A percentile compares a stretch with the other conserved stretches of the same genome.
phyloP scores from a whole-genome alignment of 2,329 filamentous ascomycete species.

The Emergomyces africanus region DNA sequence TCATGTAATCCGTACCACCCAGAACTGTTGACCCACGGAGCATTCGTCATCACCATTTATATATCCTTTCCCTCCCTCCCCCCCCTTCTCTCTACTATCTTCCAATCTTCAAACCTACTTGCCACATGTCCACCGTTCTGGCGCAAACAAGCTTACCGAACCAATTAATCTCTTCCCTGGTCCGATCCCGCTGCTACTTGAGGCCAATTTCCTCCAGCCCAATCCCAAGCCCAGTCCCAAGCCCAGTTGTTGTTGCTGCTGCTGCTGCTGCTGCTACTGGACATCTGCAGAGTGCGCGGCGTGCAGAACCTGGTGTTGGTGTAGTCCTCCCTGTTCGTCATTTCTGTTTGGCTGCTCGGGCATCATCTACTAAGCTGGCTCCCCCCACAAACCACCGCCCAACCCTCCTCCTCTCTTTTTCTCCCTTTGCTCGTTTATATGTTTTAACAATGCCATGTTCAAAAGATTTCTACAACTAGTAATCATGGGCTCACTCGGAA shows the following conservation, averaged over 20 bases:
- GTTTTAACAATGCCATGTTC: conserved; percentile 27
- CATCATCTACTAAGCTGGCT: conserved; percentile 23
- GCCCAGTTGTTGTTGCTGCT: background rate
- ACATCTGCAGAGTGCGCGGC: background rate
- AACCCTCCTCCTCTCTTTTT: conserved; percentile 11
- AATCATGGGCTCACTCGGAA: conserved; percentile 40
- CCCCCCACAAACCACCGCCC: conserved; percentile 25
- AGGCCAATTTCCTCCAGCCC: background rate
- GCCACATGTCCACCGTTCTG: background rate
- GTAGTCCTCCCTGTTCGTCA: conserved; percentile 7
- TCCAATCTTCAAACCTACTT: background rate
- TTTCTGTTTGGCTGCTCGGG: conserved; percentile 2
- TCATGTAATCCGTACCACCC: too few relatives aligned
- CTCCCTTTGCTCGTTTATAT: conserved; percentile 1
- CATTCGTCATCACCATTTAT: too few relatives aligned
- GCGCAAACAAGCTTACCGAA: background rate
- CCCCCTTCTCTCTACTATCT: background rate
- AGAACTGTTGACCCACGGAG: too few relatives aligned
- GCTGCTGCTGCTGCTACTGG: background rate
- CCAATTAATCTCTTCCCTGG: background rate
- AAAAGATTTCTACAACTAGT: conserved; percentile 30
- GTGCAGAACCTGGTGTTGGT: background rate
- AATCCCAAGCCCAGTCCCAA: background rate
- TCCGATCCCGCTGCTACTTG: background rate
- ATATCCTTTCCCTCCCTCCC: too few relatives aligned